Evolutionary conservation across 768 basidiomycete species (phyloP).

Genomic region (Boletus fagicola): DNA sequence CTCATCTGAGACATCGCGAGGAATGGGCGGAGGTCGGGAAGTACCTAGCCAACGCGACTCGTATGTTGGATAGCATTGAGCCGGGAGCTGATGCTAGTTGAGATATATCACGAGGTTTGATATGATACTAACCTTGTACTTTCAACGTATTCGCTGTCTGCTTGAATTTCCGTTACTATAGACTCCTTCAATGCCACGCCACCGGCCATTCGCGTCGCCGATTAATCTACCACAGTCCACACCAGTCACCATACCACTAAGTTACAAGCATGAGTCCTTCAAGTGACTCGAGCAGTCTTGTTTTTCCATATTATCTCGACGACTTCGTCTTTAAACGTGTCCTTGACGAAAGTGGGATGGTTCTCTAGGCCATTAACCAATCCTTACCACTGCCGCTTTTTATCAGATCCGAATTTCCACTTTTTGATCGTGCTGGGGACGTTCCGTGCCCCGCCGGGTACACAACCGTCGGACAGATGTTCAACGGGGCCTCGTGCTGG

Average conservation of each 20-base stretch:
- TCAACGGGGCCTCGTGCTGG: neutral
- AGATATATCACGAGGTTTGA: neutral
- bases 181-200: too few relatives aligned
- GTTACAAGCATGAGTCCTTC: neutral
- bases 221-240: too few relatives aligned
- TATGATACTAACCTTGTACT: neutral
- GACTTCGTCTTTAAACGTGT: constrained; percentile 50
- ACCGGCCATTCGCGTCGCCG: too few relatives aligned
- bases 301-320: constrained; percentile 32
- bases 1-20: too few relatives aligned
- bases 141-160: neutral
- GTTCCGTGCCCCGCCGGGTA: constrained; percentile 36
- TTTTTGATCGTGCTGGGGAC: constrained; percentile 68
- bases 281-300: too few relatives aligned
- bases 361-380: neutral
- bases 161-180: neutral
- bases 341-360: constrained; percentile 47
- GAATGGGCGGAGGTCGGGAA: neutral
- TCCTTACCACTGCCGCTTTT: neutral
- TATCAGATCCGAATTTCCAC: constrained; percentile 56
- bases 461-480: neutral
- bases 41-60: neutral
- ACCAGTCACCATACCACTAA: neutral
- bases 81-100: neutral
- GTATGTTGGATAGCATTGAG: neutral